phyloP scores from a whole-genome alignment of 1,284 basidiomycete genomes.

The Microbotryum violaceum region DNA sequence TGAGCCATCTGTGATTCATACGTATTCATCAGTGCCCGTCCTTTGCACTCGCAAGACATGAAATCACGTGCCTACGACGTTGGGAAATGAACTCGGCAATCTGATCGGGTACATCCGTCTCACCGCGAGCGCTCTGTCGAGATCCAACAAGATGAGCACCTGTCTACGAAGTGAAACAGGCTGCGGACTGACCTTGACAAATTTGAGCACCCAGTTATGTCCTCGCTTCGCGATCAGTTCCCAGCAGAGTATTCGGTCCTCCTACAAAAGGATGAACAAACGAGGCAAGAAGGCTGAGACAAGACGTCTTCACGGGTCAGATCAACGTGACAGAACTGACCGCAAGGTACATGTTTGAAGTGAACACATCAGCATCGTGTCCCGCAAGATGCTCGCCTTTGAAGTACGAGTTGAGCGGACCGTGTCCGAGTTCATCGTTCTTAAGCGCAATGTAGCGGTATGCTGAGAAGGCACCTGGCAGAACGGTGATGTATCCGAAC shows the following conservation, averaged over 20 bases:
- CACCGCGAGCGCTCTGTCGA: constrained; percentile 65
- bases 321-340: constrained; percentile 44
- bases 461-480: constrained; percentile 81
- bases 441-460: constrained; percentile 75
- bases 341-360: constrained; percentile 51
- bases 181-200: constrained; percentile 57
- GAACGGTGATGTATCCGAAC: constrained; percentile 66
- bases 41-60: neutral
- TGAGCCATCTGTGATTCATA: constrained; percentile 40
- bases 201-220: constrained; percentile 86
- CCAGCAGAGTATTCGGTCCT: constrained; percentile 88
- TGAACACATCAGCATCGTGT: constrained; percentile 84
- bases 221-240: constrained; percentile 90
- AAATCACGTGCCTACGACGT: constrained; percentile 68
- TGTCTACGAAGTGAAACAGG: neutral
- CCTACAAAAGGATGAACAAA: constrained; percentile 25
- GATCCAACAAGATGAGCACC: neutral
- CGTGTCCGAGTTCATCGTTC: constrained; percentile 75
- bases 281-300: neutral
- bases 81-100: constrained; percentile 94
- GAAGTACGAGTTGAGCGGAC: constrained; percentile 91
- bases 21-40: neutral
- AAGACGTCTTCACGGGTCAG: neutral
- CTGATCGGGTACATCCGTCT: constrained; percentile 92
- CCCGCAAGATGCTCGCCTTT: constrained; percentile 76